phyloP scores from a whole-genome alignment of 2,329 filamentous ascomycete species.

The Myriosclerotinia curreyana region DNA sequence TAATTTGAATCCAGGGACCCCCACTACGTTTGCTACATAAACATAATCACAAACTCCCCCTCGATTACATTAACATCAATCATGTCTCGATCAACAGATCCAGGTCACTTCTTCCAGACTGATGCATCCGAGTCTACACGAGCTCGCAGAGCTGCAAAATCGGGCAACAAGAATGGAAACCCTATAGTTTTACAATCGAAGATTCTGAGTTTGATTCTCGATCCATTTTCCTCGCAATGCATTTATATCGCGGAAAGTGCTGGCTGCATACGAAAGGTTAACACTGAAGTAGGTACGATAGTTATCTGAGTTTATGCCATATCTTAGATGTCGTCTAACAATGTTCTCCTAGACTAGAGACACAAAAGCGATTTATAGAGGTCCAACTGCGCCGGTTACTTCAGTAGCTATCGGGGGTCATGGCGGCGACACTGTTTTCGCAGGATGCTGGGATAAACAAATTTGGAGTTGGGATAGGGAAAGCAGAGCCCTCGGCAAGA shows the following conservation, averaged over 20 bases:
- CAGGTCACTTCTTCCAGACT: constrained; percentile 88
- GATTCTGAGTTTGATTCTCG: constrained; percentile 69
- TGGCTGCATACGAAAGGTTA: constrained; percentile 72
- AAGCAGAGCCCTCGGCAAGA: constrained; percentile 52
- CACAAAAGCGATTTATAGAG: constrained; percentile 57
- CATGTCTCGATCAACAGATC: constrained; percentile 68
- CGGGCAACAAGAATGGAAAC: constrained; percentile 73
- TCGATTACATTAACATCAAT: neutral
- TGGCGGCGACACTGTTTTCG: constrained; percentile 63
- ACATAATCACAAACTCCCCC: constrained; percentile 6
- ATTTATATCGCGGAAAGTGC: constrained; percentile 84
- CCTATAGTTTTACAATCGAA: constrained; percentile 83
- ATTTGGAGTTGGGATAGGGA: constrained; percentile 80
- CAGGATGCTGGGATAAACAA: constrained; percentile 91
- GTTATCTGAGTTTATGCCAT: constrained; percentile 8
- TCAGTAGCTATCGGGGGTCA: constrained; percentile 65
- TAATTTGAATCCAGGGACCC: constrained; percentile 19
- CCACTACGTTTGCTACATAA: constrained; percentile 21
- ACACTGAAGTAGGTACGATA: constrained; percentile 65
- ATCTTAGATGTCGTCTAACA: constrained; percentile 12
- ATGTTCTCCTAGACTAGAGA: constrained; percentile 42
- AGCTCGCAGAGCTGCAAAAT: constrained; percentile 64
- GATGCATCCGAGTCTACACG: constrained; percentile 48
- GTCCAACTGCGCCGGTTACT: constrained; percentile 76
- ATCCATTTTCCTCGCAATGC: constrained; percentile 58